Evolutionary conservation across 108 stramenopile species (phyloP).

Genomic region (Nannochloropsis gaditana): DNA sequence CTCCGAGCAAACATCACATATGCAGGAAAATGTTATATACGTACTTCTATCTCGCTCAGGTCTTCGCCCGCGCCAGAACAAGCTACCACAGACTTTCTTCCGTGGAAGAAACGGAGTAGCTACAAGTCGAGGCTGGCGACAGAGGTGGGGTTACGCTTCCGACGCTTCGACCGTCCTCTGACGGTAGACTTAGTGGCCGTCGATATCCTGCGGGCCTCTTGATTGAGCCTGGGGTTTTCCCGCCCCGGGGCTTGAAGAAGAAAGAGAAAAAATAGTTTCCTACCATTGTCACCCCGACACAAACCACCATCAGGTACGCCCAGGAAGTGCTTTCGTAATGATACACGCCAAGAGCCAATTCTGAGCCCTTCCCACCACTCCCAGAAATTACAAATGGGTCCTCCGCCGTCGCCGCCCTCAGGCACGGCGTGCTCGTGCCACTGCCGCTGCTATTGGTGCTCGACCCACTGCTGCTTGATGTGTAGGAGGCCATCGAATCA

Average conservation of each 20-base stretch:
- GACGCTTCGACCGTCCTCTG: not conserved
- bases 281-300: not conserved
- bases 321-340: constrained; percentile 14
- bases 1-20: too few species aligned
- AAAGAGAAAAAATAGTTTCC: not conserved
- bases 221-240: not conserved
- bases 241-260: not conserved
- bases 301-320: not conserved
- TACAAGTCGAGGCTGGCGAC: not conserved
- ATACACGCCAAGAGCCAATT: not conserved
- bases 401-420: not conserved
- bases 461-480: not conserved
- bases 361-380: constrained; percentile 6
- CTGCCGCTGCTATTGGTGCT: not conserved
- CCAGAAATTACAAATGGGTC: not conserved
- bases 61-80: not conserved
- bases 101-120: not conserved
- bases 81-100: not conserved
- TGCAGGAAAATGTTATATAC: too few species aligned
- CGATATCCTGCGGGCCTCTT: not conserved
- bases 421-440: not conserved
- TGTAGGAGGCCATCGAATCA: not conserved
- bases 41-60: too few species aligned
- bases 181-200: not conserved
- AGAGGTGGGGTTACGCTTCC: constrained; percentile 14